A percentile compares a stretch with the other conserved stretches of the same genome.
phyloP scores from a whole-genome alignment of 345 rosid species.

The Garcia nutans region DNA sequence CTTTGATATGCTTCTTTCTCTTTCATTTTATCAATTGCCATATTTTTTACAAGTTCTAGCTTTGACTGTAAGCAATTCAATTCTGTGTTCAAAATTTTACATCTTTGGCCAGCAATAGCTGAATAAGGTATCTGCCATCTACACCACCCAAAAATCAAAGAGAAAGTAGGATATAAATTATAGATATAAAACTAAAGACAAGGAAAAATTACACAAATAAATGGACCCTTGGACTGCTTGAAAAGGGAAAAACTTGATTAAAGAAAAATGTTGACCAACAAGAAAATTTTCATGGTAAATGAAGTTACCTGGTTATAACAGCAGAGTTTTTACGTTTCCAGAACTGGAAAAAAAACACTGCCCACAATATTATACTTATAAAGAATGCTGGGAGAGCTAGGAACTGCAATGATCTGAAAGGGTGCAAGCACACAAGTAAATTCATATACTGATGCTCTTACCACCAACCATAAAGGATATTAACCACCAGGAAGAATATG shows the following conservation, averaged over 20 bases:
- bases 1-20: slow-evolving; percentile 80
- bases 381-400: slow-evolving; percentile 76
- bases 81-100: slow-evolving; percentile 53
- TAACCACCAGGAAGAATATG: slow-evolving; percentile 4
- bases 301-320: slow-evolving; percentile 62
- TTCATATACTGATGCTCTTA: not conserved
- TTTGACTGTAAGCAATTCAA: slow-evolving; percentile 55
- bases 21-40: slow-evolving; percentile 46
- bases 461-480: slow-evolving; percentile 1
- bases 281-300: not conserved
- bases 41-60: slow-evolving; percentile 39
- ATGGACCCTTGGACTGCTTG: not conserved
- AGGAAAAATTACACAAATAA: not conserved
- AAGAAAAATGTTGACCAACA: not conserved
- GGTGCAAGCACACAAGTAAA: not conserved
- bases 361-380: slow-evolving; percentile 66
- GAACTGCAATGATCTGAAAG: slow-evolving; percentile 66
- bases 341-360: slow-evolving; percentile 86
- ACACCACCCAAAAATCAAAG: slow-evolving; percentile 17
- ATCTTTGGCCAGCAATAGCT: slow-evolving; percentile 57
- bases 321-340: slow-evolving; percentile 94
- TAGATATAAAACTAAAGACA: not conserved
- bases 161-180: not conserved
- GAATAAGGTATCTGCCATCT: slow-evolving; percentile 85
- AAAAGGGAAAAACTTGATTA: not conserved